Conservation (phyloP, 805 yeast species). For the Metschnikowia cubensis region DNA sequence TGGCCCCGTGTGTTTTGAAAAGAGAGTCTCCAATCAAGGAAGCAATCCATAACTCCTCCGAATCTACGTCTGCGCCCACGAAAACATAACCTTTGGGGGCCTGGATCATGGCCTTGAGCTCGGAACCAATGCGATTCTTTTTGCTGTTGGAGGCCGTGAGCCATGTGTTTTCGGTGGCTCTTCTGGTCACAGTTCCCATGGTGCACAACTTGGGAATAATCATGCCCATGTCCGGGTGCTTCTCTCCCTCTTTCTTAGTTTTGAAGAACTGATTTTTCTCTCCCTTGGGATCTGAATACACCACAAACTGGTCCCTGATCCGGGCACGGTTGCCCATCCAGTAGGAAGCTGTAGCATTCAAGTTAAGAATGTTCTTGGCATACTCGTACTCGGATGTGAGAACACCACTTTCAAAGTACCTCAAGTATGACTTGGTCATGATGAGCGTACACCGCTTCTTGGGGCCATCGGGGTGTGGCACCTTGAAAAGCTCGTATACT, state of each 20-base stretch:
- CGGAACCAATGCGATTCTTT: conserved; percentile 81
- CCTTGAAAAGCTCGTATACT: conserved; percentile 49
- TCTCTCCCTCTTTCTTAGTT: conserved; percentile 21
- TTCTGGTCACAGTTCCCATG: conserved; percentile 95
- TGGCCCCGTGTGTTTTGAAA: conserved; percentile 87
- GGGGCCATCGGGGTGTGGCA: conserved; percentile 89
- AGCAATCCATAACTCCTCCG: conserved; percentile 98
- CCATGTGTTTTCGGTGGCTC: conserved; percentile 98
- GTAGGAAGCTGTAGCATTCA: conserved; percentile 78
- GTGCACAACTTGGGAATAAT: conserved; percentile 81
- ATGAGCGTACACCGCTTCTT: conserved; percentile 66
- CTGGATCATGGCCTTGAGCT: conserved; percentile 75
- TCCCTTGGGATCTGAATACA: conserved; percentile 37
- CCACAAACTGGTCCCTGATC: conserved; percentile 80
- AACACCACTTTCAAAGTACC: conserved; percentile 68
- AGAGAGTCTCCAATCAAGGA: conserved; percentile 89
- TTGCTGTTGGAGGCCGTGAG: conserved; percentile 95
- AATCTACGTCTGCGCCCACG: conserved; percentile 98
- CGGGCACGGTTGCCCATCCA: conserved; percentile 92
- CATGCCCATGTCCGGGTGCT: conserved; percentile 49
- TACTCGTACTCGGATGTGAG: conserved; percentile 65
- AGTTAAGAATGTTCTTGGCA: conserved; percentile 74
- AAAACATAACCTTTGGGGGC: conserved; percentile 89
- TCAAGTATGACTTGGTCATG: conserved; percentile 70
- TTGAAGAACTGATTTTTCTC: conserved; percentile 24